Base-by-base conservation (phyloP, 768 basidiomycete species). In the Rhizopogon rudus region DNA sequence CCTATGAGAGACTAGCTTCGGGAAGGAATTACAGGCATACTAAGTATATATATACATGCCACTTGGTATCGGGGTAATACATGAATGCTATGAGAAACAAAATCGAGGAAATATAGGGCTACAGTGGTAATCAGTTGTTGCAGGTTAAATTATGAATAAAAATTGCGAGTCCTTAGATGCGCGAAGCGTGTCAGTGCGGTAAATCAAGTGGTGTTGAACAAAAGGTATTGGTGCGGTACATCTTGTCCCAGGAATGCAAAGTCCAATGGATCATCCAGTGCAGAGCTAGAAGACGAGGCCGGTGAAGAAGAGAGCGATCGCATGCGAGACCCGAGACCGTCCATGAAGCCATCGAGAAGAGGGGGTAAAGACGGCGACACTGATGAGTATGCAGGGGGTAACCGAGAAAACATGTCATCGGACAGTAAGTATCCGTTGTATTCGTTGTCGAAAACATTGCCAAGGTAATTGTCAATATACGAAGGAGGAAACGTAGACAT, bases 291-390 rank as follows among this genome's bases (percentile, higher is more conserved):
- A 17, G 53, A 59, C 33, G 71, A 69, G 22, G 59, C 57, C 39
- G 66, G 65, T 6, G 66, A 64, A 44, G 65, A 62, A 33, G 56
- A 63, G 12, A 54, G 53, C 10, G 65, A 67, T 29, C 57, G 61
- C 9, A 49, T 37, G 22, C 35, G 48, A 22, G 48, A 37, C 33
- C 46, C 46, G 14, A 48, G 33, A 35, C 33, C 8, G 17, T 49
- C 48, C 9, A 22, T 22, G 14, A 39, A 49, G 14, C 22, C 48
- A 7, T 49, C 48, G 8, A 49, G 48, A 22, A 37, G 8, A 35
- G 35, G 33, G 22, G 35, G 35, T 16, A 37, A 49, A 16, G 33
- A 16, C 20, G 48, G 37, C 1, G 48, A 22, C 5, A 5, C 35
- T 9, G 35, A 49, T 37, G 14, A 13, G 35, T 49, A 49, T 37